Conservation (phyloP, 192 early-diverging fungal genomes). For the Diversispora epigaea region DNA sequence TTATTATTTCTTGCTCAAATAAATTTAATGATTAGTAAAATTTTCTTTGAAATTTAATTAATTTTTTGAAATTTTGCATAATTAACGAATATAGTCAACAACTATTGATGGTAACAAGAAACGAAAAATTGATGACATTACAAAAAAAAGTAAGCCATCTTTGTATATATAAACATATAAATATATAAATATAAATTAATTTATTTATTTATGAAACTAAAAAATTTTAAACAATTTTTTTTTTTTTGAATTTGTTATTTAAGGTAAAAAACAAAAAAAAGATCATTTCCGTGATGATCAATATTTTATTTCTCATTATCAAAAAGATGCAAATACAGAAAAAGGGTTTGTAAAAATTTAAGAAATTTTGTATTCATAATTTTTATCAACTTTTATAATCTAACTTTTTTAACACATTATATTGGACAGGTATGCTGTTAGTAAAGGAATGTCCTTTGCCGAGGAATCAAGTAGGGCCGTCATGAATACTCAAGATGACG, state of each 20-base stretch:
- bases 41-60: too few species aligned
- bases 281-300: constrained; percentile 72
- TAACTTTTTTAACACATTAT: not conserved
- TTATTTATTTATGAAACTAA: not conserved
- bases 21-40: too few species aligned
- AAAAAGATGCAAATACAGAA: constrained; percentile 85
- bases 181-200: too few species aligned
- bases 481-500: constrained; percentile 81
- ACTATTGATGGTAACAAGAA: too few species aligned
- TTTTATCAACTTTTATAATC: not conserved
- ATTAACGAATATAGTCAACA: too few species aligned
- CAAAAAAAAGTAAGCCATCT: too few species aligned
- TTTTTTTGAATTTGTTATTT: not conserved
- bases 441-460: constrained; percentile 68
- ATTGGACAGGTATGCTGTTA: constrained; percentile 56
- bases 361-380: constrained; percentile 42
- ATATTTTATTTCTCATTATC: constrained; percentile 86
- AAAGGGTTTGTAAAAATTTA: constrained; percentile 48
- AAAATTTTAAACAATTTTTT: not conserved
- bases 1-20: too few species aligned
- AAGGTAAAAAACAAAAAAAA: constrained; percentile 38
- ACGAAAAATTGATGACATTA: too few species aligned
- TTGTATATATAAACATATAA: too few species aligned
- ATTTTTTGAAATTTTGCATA: too few species aligned
- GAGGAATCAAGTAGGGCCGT: constrained; percentile 78